These are phyloP conservation scores for Penstemon newberryi DNA, from an alignment of 257 asterid genomes.

Conservation along the genomic window DNA sequence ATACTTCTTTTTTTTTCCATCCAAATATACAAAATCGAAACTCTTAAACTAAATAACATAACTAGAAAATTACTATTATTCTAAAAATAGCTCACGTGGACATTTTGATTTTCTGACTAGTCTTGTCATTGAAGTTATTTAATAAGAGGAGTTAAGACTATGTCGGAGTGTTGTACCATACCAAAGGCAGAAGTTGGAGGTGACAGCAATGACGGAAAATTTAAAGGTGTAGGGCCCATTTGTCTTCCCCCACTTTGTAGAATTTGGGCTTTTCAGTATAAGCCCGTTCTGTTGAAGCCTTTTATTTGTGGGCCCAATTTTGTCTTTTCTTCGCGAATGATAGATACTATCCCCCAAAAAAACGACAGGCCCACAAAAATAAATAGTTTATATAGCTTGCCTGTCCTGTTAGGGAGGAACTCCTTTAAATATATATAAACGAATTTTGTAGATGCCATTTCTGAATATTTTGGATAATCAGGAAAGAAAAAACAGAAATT, in stretches of 20 bases:
- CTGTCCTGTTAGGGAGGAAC: no score
- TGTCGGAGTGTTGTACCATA: neutral
- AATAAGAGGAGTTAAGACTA: neutral
- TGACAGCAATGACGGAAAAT: neutral
- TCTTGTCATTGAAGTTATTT: neutral
- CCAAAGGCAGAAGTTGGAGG: neutral
- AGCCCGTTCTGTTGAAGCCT: no score
- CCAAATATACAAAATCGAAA: no score
- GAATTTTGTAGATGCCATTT: no score
- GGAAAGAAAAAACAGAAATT: no score
- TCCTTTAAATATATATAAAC: no score
- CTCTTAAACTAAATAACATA: no score
- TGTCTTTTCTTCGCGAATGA: neutral
- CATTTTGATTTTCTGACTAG: neutral
- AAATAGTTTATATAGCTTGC: neutral
- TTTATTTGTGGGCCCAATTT: conserved; percentile 2
- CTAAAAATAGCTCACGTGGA: neutral
- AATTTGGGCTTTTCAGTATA: neutral
- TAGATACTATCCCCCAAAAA: neutral
- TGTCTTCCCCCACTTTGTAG: neutral
- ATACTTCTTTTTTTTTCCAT: no score
- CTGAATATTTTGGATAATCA: no score
- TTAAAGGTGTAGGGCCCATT: neutral
- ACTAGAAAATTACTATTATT: no score
- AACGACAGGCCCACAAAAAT: neutral